These are phyloP conservation scores for Lyophyllum shimeji DNA, from an alignment of 768 basidiomycete genomes.

Conservation along the genomic window DNA sequence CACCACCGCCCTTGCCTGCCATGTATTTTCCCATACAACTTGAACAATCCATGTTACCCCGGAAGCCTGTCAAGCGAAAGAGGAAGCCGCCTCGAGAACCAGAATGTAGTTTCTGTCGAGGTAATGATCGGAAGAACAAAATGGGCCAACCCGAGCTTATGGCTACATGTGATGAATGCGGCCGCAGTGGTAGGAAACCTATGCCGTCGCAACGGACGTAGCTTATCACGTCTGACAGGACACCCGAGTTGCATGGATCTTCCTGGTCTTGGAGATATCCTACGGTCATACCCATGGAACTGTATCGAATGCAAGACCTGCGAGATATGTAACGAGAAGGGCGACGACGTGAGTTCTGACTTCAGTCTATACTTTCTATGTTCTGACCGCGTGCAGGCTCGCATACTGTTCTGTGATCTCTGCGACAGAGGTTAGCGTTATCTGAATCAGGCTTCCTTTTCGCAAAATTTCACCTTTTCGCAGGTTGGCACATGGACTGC, in stretches of 20 bases:
- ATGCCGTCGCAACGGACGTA: neutral
- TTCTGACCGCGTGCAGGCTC: slow-evolving; percentile 47
- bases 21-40: slow-evolving; percentile 51
- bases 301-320: slow-evolving; percentile 93
- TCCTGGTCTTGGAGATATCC: slow-evolving; percentile 52
- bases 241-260: slow-evolving; percentile 87
- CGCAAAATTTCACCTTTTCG: neutral
- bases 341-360: slow-evolving; percentile 74
- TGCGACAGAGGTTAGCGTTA: slow-evolving; percentile 78
- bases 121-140: slow-evolving; percentile 61
- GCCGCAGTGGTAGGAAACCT: slow-evolving; percentile 66
- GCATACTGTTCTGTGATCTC: slow-evolving; percentile 87
- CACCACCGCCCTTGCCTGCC: slow-evolving; percentile 57
- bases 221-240: slow-evolving; percentile 39
- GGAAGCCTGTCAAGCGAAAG: slow-evolving; percentile 49
- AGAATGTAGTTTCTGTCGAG: slow-evolving; percentile 79
- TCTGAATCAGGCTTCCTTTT: slow-evolving; percentile 13
- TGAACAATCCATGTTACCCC: slow-evolving; percentile 37
- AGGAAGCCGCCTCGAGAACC: slow-evolving; percentile 51
- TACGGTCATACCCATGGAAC: slow-evolving; percentile 78
- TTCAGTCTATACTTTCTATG: neutral
- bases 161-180: slow-evolving; percentile 81
- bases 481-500: slow-evolving; percentile 87
- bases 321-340: slow-evolving; percentile 81
- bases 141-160: slow-evolving; percentile 59